A percentile compares a stretch with the other conserved stretches of the same genome.
Conservation (phyloP, 73 alveolate species). For the Paramecium sonneborni region DNA sequence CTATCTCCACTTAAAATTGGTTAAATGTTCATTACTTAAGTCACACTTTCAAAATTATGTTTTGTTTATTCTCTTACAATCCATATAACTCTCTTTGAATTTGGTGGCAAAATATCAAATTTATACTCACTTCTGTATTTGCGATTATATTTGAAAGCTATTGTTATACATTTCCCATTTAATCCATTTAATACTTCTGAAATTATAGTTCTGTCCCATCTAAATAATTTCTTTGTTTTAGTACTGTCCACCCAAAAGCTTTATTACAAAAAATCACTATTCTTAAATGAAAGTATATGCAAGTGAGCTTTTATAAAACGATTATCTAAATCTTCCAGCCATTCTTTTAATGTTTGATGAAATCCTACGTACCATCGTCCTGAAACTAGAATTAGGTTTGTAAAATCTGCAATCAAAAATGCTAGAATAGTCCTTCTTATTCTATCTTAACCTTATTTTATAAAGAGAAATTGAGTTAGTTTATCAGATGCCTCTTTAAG, state of each 20-base stretch:
- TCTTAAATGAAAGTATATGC: constrained; percentile 16
- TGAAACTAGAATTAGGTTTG: not conserved
- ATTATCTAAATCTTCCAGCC: constrained; percentile 28
- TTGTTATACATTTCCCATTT: not conserved
- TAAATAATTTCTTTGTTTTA: not conserved
- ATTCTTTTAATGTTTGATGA: constrained; percentile 20
- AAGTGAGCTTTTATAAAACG: constrained; percentile 18
- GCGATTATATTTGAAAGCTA: constrained; percentile 5
- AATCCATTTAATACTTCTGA: constrained; percentile 18
- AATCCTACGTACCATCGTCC: constrained; percentile 54
- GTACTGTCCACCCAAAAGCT: not conserved
- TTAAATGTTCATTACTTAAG: not conserved
- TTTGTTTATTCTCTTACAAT: constrained; percentile 3
- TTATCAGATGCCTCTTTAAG: not conserved
- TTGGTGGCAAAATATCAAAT: not conserved
- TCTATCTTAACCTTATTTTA: not conserved
- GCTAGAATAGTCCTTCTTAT: not conserved
- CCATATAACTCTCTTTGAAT: not conserved
- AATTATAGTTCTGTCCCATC: constrained; percentile 49
- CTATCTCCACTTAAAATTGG: not conserved
- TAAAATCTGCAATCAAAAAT: constrained; percentile 22
- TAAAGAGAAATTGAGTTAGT: not conserved
- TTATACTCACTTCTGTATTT: constrained; percentile 6
- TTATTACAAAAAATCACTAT: not conserved
- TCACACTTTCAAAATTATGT: not conserved